Evolutionary conservation across 148 eudicot species (phyloP), one percentile per base, ranked within the genome.

Genomic region (Oxyria digyna): DNA sequence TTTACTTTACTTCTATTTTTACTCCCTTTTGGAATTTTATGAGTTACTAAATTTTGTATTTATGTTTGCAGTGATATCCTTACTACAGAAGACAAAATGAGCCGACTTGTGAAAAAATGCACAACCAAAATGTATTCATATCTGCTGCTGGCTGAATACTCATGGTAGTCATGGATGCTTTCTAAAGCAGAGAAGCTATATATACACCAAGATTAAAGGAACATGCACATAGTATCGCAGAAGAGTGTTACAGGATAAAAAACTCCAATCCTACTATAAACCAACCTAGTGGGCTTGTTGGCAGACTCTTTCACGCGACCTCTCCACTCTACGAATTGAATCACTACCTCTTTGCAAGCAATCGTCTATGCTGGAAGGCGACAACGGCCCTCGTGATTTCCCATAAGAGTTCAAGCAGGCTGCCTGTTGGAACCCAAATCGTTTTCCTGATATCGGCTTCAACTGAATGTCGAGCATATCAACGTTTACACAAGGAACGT

Each of bases 341-440:
- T 62, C 80, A 78, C 78, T 71, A 31, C 76, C 81, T 26, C 70
- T 81, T 62, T 81, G 80, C 2, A 87, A 46, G 71, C 97, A 91
- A 67, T 83, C 78, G 45, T 88, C 86, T 32, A 91, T 83, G 72
- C 81, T 79, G 11, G 83, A 80, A 2, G 94, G 94, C 57, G 77
- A 50, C 46, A 88, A 84, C 2, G 87, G 85, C 24, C 80, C 86
- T 37, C 73, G 32, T 33, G 91, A 76, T 72, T 52, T 87, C 37
- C 97, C 97, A 71, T 87, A 91, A 8, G 97, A 80, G 59, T 86
- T 91, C 74, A 68, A 80, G 54, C 97, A 91, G 57, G 78, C 55
- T 1, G 79, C 85, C 48, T 79, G 77, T 13, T 73, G 82, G 71
- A 76, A 65, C 8, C 75, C 74, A 12, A 41, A 41, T 67, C 50